Evolutionary conservation across 441 rosid species (phyloP), one percentile per base, ranked within the genome.

Genomic region (Daphne laureola): DNA sequence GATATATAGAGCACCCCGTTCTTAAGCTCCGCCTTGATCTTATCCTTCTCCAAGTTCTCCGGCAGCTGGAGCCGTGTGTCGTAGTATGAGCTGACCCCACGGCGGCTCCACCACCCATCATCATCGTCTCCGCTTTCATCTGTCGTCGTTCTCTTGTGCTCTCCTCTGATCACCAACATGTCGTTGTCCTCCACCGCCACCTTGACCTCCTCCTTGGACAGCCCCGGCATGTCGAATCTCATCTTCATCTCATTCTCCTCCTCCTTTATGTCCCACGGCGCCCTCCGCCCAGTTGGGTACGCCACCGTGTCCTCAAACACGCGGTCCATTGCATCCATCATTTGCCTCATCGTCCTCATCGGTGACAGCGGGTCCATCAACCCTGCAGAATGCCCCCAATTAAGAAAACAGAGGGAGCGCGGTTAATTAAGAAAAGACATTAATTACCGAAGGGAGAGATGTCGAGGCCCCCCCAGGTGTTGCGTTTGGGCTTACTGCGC

Each of bases 221-320:
- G 76, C 13, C 95, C 96, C 0, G 95, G 96, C 95, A 90, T 67
- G 80, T 87, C 96, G 9, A 85, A 83, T 59, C 96, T 77, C 90
- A 85, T 74, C 70, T 68, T 83, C 64, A 85, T 72, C 72, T 85
- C 98, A 1, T 72, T 41, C 41, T 87, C 96, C 2, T 76, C 95
- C 0, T 90, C 95, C 17, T 78, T 81, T 27, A 83, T 76, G 57
- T 90, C 98, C 95, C 98, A 90, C 0, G 94, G 96, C 0, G 78
- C 63, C 63, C 13, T 66, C 86, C 46, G 65, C 44, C 74, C 71
- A 0, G 81, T 72, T n/a, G n/a, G n/a, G 18, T 67, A 17, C 4
- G 64, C 43, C 83, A 77, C 58, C 0, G 75, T 49, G 42, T 78
- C 94, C 26, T 73, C 94, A 15, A 90, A 75, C 12, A 90, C 43